phyloP scores from a whole-genome alignment of 108 stramenopile species.

The Cyclotella distinguenda region DNA sequence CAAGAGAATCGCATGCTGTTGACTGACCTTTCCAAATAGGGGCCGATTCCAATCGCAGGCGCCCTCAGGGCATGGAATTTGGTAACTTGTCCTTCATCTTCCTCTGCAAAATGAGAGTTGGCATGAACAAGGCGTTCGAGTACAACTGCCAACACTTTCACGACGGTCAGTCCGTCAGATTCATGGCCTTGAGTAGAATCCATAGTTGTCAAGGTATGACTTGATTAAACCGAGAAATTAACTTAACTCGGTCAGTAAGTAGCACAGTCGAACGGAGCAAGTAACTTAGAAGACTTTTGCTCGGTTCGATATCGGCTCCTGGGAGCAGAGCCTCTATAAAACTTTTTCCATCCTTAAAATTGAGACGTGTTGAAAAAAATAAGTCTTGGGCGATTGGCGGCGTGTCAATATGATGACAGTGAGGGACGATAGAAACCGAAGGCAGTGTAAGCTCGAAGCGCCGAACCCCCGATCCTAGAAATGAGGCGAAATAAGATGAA shows the following conservation, averaged over 20 bases:
- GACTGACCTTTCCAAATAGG: constrained; percentile 92
- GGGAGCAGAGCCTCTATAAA: constrained; percentile 8
- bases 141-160: constrained; percentile 78
- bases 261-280: constrained; percentile 8
- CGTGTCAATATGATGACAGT: no score
- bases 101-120: constrained; percentile 56
- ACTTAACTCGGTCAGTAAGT: background rate
- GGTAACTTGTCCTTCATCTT: constrained; percentile 82
- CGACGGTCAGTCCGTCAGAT: constrained; percentile 71
- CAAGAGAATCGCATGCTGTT: background rate
- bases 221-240: background rate
- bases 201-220: constrained; percentile 39
- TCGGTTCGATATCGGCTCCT: constrained; percentile 8
- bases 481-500: no score
- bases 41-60: constrained; percentile 86
- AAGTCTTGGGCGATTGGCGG: no score
- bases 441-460: no score
- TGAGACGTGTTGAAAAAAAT: no score
- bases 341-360: constrained; percentile 2
- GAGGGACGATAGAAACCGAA: no score
- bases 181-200: constrained; percentile 69
- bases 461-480: no score
- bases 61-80: constrained; percentile 95
- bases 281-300: constrained; percentile 2
- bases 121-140: constrained; percentile 78